Conservation (phyloP, 1,284 basidiomycete species). For the Fomitiporia mediterranea region DNA sequence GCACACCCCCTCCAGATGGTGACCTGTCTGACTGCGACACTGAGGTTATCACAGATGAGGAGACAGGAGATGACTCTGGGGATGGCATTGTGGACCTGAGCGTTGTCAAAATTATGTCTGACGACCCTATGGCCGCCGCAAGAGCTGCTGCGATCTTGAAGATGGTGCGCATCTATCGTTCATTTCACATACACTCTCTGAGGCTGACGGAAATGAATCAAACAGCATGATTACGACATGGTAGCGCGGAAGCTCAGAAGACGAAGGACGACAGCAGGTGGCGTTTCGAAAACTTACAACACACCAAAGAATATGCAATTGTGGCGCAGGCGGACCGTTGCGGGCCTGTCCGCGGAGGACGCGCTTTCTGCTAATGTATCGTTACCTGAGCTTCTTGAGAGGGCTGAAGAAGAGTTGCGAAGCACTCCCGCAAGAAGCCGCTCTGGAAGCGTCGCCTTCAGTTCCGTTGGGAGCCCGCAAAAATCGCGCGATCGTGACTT, state of each 20-base stretch:
- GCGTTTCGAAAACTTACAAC: conserved; percentile 33
- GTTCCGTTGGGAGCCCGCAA: conserved; percentile 7
- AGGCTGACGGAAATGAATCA: conserved; percentile 5
- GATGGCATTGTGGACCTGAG: conserved; percentile 28
- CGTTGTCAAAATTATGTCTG: conserved; percentile 73
- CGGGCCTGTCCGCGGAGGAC: conserved; percentile 46
- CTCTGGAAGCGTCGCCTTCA: conserved; percentile 8
- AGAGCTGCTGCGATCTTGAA: conserved; percentile 87
- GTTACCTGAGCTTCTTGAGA: conserved; percentile 49
- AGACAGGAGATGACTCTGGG: conserved; percentile 24
- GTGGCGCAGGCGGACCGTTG: conserved; percentile 34
- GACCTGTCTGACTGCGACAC: conserved; percentile 7
- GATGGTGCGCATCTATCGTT: conserved; percentile 45
- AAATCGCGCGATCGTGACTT: conserved; percentile 5
- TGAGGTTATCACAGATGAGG: conserved; percentile 18
- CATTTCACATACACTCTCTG: conserved; percentile 2
- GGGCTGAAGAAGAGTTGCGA: conserved; percentile 52
- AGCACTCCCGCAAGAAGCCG: conserved; percentile 20
- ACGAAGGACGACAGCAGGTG: conserved; percentile 25
- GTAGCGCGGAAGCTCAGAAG: conserved; percentile 41
- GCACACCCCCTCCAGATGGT: background rate
- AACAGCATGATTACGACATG: conserved; percentile 82
- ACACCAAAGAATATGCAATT: conserved; percentile 24
- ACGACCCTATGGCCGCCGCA: conserved; percentile 79
- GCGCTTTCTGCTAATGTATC: conserved; percentile 51